Percentiles rank a stretch among this genome's conserved stretches.
phyloP scores from a whole-genome alignment of 345 rosid species.

The Aegle marmelos region DNA sequence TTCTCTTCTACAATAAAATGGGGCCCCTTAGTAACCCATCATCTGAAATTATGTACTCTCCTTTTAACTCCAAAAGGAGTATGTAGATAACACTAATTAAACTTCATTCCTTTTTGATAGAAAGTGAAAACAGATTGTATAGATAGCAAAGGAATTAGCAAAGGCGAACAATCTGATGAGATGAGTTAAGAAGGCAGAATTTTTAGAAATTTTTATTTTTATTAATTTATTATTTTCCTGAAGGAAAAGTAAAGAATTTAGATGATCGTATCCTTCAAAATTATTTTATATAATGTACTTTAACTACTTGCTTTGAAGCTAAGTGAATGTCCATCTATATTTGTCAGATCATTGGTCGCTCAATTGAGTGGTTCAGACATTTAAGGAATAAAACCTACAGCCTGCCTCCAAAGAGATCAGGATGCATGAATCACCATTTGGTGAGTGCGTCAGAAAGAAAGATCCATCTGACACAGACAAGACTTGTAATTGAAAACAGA shows the following conservation, averaged over 20 bases:
- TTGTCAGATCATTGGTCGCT: constrained; percentile 2
- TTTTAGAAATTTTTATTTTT: not conserved
- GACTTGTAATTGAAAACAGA: not conserved
- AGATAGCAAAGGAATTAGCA: not conserved
- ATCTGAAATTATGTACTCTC: not conserved
- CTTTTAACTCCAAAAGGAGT: not conserved
- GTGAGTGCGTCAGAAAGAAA: constrained; percentile 4
- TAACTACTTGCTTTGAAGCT: not conserved
- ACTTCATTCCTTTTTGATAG: not conserved
- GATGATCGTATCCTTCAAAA: not conserved
- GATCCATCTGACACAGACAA: constrained; percentile 1
- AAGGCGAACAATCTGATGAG: not conserved
- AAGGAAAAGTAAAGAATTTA: not conserved
- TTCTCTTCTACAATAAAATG: not conserved
- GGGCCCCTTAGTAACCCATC: not conserved
- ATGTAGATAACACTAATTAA: not conserved
- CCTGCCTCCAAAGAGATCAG: constrained; percentile 7
- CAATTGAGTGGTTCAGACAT: not conserved
- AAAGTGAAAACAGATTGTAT: not conserved
- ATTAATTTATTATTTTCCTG: too few species aligned
- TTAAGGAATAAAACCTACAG: constrained; percentile 8
- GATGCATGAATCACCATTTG: not conserved
- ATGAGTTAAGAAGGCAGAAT: not conserved
- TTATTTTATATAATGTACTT: not conserved
- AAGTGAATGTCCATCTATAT: constrained; percentile 6